Evolutionary conservation across 179 eudicot genomes (phyloP).

Genomic region (Nepenthes alata): DNA sequence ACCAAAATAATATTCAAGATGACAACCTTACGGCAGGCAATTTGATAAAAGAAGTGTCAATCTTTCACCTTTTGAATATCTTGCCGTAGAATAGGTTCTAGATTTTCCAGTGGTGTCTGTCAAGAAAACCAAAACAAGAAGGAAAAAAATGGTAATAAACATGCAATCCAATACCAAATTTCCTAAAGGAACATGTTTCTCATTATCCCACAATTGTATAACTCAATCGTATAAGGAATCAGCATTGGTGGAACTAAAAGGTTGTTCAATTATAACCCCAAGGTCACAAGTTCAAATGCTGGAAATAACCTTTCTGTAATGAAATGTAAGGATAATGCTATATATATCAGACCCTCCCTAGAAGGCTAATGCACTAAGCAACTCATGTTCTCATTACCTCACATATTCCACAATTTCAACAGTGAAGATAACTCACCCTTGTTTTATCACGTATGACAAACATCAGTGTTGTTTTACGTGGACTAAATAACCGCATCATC

Average conservation of each 20-base stretch:
- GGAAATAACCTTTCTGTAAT: no score
- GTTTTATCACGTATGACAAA: conserved; percentile 99
- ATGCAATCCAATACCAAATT: conserved; percentile 9
- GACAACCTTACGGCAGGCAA: neutral
- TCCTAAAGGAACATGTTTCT: neutral
- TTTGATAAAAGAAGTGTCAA: conserved; percentile 1
- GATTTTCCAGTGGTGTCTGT: conserved; percentile 89
- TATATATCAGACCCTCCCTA: no score
- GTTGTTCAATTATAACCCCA: no score
- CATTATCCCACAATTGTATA: no score
- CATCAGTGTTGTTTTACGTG: conserved; percentile 95
- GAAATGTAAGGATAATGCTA: no score
- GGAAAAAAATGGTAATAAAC: neutral
- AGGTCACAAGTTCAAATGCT: no score
- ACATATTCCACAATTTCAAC: no score
- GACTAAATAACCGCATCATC: conserved; percentile 98
- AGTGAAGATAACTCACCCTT: conserved; percentile 38
- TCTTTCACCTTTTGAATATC: conserved; percentile 81
- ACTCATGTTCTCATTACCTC: no score
- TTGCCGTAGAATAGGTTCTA: conserved; percentile 91
- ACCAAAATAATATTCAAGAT: conserved; percentile 1
- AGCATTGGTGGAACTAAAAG: no score
- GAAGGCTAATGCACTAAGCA: no score
- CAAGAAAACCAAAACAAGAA: conserved; percentile 13
- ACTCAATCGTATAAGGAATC: no score